These are phyloP conservation scores for Cryptococcus maquisensis DNA, from an alignment of 1,284 basidiomycete genomes.

Conservation along the genomic window DNA sequence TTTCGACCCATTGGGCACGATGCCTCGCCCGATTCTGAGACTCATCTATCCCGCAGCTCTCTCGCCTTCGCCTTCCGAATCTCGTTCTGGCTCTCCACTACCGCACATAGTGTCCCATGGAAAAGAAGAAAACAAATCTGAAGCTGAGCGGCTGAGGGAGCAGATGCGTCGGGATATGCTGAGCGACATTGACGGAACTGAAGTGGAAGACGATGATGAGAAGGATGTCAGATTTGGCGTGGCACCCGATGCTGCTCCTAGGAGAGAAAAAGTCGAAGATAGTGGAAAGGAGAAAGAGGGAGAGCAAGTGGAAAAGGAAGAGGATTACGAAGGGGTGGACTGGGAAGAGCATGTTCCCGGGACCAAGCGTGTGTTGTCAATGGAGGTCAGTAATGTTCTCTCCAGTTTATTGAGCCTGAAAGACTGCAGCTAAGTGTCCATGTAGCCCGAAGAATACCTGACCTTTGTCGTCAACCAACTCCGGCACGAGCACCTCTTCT, in stretches of 20 bases:
- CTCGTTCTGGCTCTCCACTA: slow-evolving; percentile 3
- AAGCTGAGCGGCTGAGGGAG: slow-evolving; percentile 39
- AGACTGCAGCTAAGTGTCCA: neutral
- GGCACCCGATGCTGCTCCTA: neutral
- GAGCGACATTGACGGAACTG: slow-evolving; percentile 16
- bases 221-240: slow-evolving; percentile 16
- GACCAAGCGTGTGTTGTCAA: slow-evolving; percentile 40
- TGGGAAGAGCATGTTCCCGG: slow-evolving; percentile 38
- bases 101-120: slow-evolving; percentile 5
- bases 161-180: slow-evolving; percentile 47
- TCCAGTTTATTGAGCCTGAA: neutral
- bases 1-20: slow-evolving; percentile 27
- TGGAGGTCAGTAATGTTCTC: slow-evolving; percentile 46
- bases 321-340: slow-evolving; percentile 23
- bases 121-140: slow-evolving; percentile 24
- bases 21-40: slow-evolving; percentile 36
- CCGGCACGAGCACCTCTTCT: slow-evolving; percentile 44
- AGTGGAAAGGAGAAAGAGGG: slow-evolving; percentile 1
- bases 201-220: slow-evolving; percentile 19
- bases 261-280: slow-evolving; percentile 1
- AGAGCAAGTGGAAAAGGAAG: slow-evolving; percentile 1
- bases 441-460: slow-evolving; percentile 37
- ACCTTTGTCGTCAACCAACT: slow-evolving; percentile 41
- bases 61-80: slow-evolving; percentile 9
- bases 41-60: slow-evolving; percentile 38